Percentiles rank a stretch among this genome's conserved stretches.
These are phyloP conservation scores for Miscanthus sacchariflorus DNA, from an alignment of 202 grass and related monocot species.

Conservation along the genomic window DNA sequence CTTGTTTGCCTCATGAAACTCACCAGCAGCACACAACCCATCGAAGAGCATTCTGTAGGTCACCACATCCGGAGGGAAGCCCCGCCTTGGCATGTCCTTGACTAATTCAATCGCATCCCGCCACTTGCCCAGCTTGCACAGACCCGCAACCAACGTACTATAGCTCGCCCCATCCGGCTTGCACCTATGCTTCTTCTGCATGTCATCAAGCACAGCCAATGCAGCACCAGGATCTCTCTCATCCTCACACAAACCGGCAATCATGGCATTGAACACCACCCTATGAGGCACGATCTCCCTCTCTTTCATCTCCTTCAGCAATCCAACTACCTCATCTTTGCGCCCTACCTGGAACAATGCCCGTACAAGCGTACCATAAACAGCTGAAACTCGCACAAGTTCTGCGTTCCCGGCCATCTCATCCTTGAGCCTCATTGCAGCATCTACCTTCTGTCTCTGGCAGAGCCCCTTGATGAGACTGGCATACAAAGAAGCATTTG, in stretches of 20 bases:
- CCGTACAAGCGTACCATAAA: constrained; percentile 68
- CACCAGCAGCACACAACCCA: constrained; percentile 61
- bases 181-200: constrained; percentile 55
- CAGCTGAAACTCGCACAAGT: constrained; percentile 42
- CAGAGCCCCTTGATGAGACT: constrained; percentile 77
- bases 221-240: constrained; percentile 58
- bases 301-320: constrained; percentile 71
- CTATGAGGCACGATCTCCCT: constrained; percentile 51
- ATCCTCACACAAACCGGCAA: constrained; percentile 63
- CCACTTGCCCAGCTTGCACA: constrained; percentile 66
- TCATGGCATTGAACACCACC: constrained; percentile 67
- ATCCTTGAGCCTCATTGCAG: constrained; percentile 59
- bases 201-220: constrained; percentile 65
- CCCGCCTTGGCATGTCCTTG: constrained; percentile 78
- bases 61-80: constrained; percentile 66
- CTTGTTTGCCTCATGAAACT: constrained; percentile 46
- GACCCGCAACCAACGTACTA: constrained; percentile 59
- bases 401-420: constrained; percentile 48
- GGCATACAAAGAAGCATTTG: constrained; percentile 61
- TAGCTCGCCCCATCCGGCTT: constrained; percentile 63
- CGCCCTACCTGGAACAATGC: constrained; percentile 52
- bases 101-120: constrained; percentile 59
- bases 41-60: constrained; percentile 72
- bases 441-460: constrained; percentile 48
- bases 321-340: constrained; percentile 63